A percentile compares a stretch with the other conserved stretches of the same genome.
These are phyloP conservation scores for Chlorella sp. DNA, from an alignment of 139 green algal genomes.

Conservation along the genomic window DNA sequence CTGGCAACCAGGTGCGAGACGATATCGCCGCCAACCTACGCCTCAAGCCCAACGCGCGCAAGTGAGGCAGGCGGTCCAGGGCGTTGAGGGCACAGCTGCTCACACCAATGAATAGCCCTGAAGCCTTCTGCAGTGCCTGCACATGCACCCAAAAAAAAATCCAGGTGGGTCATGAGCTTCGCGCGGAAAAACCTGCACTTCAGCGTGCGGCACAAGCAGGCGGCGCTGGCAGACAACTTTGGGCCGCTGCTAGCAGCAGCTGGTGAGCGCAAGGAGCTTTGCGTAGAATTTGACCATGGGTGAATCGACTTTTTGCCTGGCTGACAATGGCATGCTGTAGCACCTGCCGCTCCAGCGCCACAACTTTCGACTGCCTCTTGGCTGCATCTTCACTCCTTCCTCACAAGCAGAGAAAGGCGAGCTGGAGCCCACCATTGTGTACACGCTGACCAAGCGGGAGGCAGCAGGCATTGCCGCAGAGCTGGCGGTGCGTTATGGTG, in stretches of 20 bases:
- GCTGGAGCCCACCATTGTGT: conserved; percentile 60
- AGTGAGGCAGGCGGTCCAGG: not conserved
- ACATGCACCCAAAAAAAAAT: not conserved
- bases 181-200: conserved; percentile 69
- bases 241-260: conserved; percentile 35
- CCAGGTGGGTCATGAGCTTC: conserved; percentile 58
- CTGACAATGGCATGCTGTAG: too few species aligned
- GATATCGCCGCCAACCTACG: conserved; percentile 49
- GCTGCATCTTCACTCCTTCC: not conserved
- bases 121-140: not conserved
- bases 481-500: conserved; percentile 19
- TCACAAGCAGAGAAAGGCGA: not conserved
- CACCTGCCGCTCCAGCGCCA: too few species aligned
- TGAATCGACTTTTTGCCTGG: not conserved
- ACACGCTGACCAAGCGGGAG: conserved; percentile 52
- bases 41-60: conserved; percentile 22
- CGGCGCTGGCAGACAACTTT: not conserved
- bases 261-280: not conserved
- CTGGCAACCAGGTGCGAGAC: conserved; percentile 24
- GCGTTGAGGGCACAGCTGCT: not conserved
- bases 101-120: not conserved
- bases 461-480: conserved; percentile 19
- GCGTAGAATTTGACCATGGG: not conserved
- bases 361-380: not conserved
- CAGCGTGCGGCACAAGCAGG: conserved; percentile 40